phyloP scores from a whole-genome alignment of 2,329 filamentous ascomycete species.

The Arachnopeziza araneosa region DNA sequence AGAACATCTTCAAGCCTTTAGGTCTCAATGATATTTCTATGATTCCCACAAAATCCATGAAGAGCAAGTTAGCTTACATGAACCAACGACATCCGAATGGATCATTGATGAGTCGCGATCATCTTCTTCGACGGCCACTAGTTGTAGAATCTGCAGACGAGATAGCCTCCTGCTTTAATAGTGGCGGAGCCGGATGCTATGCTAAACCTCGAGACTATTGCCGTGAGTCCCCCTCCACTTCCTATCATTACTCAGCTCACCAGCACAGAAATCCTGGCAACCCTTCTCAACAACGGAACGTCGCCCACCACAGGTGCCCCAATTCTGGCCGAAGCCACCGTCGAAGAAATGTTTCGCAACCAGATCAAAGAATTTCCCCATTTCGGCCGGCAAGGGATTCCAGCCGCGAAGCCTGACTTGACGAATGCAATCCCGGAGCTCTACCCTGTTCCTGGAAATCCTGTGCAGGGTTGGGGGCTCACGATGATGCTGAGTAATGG shows the following conservation, averaged over 20 bases:
- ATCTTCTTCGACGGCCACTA: slow-evolving; percentile 9
- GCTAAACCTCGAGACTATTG: slow-evolving; percentile 53
- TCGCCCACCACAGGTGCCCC: slow-evolving; percentile 48
- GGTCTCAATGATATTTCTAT: slow-evolving; percentile 10
- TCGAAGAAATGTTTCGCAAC: slow-evolving; percentile 60
- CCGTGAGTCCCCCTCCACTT: slow-evolving; percentile 4
- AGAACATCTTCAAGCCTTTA: slow-evolving; percentile 14
- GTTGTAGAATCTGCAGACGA: not conserved
- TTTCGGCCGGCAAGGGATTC: slow-evolving; percentile 24
- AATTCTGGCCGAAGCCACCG: slow-evolving; percentile 50
- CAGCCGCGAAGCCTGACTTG: slow-evolving; percentile 43
- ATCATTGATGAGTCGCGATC: slow-evolving; percentile 10
- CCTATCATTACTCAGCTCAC: not conserved
- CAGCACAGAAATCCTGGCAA: slow-evolving; percentile 45
- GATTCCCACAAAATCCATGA: slow-evolving; percentile 1
- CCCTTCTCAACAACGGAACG: slow-evolving; percentile 58
- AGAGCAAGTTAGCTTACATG: slow-evolving; percentile 47
- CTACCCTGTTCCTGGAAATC: slow-evolving; percentile 35
- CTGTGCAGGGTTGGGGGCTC: slow-evolving; percentile 60
- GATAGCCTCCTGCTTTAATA: slow-evolving; percentile 39
- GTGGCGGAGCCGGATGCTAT: slow-evolving; percentile 57
- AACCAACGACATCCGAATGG: slow-evolving; percentile 42
- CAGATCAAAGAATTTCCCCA: slow-evolving; percentile 41
- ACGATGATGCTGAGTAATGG: slow-evolving; percentile 45
- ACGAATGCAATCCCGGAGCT: slow-evolving; percentile 44